Conservation (phyloP, 1,284 basidiomycete genomes). For the Cerrena zonata region DNA sequence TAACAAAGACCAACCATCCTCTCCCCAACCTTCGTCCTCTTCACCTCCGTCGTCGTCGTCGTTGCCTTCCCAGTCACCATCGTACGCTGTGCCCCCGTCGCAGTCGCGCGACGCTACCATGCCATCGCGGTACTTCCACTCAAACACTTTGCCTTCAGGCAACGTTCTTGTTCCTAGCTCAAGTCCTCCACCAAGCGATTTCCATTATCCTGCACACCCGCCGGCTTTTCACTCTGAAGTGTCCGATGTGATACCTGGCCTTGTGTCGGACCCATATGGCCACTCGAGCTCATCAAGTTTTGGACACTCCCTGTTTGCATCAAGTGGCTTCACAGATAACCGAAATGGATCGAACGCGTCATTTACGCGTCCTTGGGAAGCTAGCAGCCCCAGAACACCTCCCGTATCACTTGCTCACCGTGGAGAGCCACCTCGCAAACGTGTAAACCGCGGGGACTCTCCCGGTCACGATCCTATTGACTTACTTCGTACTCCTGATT, state of each 20-base stretch:
- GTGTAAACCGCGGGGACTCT: slow-evolving; percentile 47
- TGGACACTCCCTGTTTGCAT: slow-evolving; percentile 52
- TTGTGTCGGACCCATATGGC: slow-evolving; percentile 33
- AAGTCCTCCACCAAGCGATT: slow-evolving; percentile 50
- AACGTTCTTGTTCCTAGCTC: slow-evolving; percentile 70
- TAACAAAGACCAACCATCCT: slow-evolving; percentile 34
- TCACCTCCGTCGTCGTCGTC: slow-evolving; percentile 19
- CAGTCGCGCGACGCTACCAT: slow-evolving; percentile 55
- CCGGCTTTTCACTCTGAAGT: background rate
- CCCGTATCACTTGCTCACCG: slow-evolving; percentile 32
- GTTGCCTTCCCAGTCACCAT: slow-evolving; percentile 10
- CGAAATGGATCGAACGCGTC: slow-evolving; percentile 41
- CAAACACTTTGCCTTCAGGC: slow-evolving; percentile 36
- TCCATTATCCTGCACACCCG: slow-evolving; percentile 33
- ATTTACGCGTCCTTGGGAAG: slow-evolving; percentile 35
- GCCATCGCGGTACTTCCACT: slow-evolving; percentile 39
- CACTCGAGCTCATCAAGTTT: slow-evolving; percentile 29
- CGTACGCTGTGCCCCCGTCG: slow-evolving; percentile 30
- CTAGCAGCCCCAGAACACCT: slow-evolving; percentile 14
- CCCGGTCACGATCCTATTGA: slow-evolving; percentile 32
- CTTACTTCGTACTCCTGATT: slow-evolving; percentile 41
- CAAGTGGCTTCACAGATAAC: slow-evolving; percentile 53
- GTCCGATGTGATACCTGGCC: slow-evolving; percentile 14
- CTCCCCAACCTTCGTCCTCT: slow-evolving; percentile 28
- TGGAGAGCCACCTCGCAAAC: slow-evolving; percentile 65